These are phyloP conservation scores for Penicillium angulare DNA, from an alignment of 495 filamentous ascomycete species.

Conservation along the genomic window DNA sequence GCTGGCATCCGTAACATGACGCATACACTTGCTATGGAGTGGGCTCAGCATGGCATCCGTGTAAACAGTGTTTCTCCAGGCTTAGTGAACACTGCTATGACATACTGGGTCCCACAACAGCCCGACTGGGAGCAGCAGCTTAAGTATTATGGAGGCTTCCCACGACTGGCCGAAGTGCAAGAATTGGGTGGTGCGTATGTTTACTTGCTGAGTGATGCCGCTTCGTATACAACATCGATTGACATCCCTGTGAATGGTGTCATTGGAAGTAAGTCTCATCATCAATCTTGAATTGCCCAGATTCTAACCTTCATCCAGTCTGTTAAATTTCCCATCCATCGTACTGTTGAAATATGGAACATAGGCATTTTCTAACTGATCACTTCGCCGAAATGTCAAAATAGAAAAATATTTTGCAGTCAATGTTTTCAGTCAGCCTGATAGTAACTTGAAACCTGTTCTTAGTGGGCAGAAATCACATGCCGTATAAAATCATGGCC, in stretches of 20 bases:
- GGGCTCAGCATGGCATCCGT: constrained; percentile 46
- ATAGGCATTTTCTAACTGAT: no score
- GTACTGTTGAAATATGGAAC: no score
- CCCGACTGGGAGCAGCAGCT: constrained; percentile 42
- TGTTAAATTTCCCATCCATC: neutral
- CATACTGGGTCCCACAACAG: constrained; percentile 38
- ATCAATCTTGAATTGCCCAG: neutral
- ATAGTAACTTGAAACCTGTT: no score
- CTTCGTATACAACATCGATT: constrained; percentile 43
- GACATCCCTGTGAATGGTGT: constrained; percentile 39
- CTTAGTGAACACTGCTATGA: constrained; percentile 38
- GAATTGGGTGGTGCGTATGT: constrained; percentile 44
- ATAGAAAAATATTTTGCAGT: no score
- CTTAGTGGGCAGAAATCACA: no score
- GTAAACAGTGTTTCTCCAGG: constrained; percentile 43
- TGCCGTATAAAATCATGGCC: no score
- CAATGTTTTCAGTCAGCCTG: no score
- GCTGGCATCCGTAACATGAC: constrained; percentile 33
- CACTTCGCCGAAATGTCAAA: no score
- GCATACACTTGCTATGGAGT: constrained; percentile 49
- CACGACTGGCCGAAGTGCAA: constrained; percentile 35
- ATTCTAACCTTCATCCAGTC: neutral
- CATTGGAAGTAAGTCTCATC: constrained; percentile 26
- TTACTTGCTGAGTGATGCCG: constrained; percentile 39
- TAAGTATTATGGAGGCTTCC: constrained; percentile 47